A percentile compares a stretch with the other conserved stretches of the same genome.
phyloP scores from a whole-genome alignment of 1,139 yeast genomes.

The Blastobotrys persicus region DNA sequence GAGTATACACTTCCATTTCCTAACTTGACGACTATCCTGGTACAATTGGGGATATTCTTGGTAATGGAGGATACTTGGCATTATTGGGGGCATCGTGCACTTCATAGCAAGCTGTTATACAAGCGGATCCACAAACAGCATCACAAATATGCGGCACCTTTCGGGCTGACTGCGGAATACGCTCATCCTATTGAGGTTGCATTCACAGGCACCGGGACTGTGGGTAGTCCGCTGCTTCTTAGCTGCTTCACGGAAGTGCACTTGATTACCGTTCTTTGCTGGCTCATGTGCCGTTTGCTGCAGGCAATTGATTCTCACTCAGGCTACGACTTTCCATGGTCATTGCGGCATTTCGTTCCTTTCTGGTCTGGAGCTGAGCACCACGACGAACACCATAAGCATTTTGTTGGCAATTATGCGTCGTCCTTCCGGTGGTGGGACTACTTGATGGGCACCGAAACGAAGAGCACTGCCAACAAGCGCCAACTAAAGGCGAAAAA shows the following conservation, averaged over 20 bases:
- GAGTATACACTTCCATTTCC: slow-evolving; percentile 84
- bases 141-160: slow-evolving; percentile 95
- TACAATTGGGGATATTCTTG: slow-evolving; percentile 73
- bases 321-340: slow-evolving; percentile 97
- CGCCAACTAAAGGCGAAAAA: slow-evolving; percentile 10
- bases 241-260: slow-evolving; percentile 69
- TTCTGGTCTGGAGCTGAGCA: slow-evolving; percentile 99
- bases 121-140: slow-evolving; percentile 93
- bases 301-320: slow-evolving; percentile 98
- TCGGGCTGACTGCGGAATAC: slow-evolving; percentile 93
- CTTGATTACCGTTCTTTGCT: slow-evolving; percentile 74
- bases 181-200: slow-evolving; percentile 95
- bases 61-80: slow-evolving; percentile 93
- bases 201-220: slow-evolving; percentile 89
- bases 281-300: slow-evolving; percentile 85
- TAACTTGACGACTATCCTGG: slow-evolving; percentile 61
- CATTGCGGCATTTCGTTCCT: slow-evolving; percentile 84
- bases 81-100: slow-evolving; percentile 86
- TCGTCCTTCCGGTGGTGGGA: slow-evolving; percentile 97
- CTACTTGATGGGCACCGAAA: slow-evolving; percentile 60
- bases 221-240: slow-evolving; percentile 81
- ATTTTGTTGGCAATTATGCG: slow-evolving; percentile 89
- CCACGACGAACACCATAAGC: slow-evolving; percentile 95
- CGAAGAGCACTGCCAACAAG: slow-evolving; percentile 36
- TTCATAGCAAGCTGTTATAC: slow-evolving; percentile 84